Evolutionary conservation across 495 filamentous ascomycete genomes (phyloP), one percentile per base, ranked within the genome.

Genomic region (Aspergillus mulundensis): DNA sequence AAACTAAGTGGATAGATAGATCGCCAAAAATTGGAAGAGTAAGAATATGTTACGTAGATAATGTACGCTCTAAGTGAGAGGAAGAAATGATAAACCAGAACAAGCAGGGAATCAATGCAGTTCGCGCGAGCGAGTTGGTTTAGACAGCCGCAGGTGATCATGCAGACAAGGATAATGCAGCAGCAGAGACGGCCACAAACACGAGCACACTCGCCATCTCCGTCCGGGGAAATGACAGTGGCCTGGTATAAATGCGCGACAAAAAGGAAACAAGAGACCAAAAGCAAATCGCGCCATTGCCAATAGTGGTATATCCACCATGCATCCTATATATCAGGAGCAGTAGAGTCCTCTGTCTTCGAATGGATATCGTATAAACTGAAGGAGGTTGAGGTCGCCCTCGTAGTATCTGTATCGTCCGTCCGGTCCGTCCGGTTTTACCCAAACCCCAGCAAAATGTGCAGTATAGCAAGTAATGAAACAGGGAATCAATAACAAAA

Each of bases 331-430:
- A 39, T 43, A 21, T 28, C 25, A 52, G 30, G 32, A 52, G 39
- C 14, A 21, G 18, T 24, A 50, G 42, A 24, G 23, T 7, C 30
- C 15, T 50, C 20, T 20, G 43, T 44, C 56, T 42, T 20, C 34
- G 38, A n/a, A n/a, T n/a, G 41, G 52, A 46, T 43, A 61, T 25
- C 50, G 36, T 40, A 53, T 59, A 53, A 34, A 18, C 32, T 36
- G 32, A 36, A 36, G 12, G 32, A 36, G 12, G 11, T 36, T 53
- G 59, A 65, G 62, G 65, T 66, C 54, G 60, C 63, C 63, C 63
- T 66, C 63, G 32, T 49, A 44, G 38, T 54, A 48, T 52, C 57
- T 66, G 38, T 66, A 60, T 50, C 51, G 23, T 52, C 47, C n/a
- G n/a, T n/a, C n/a, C 50, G 18, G 43, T 56, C 54, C 51, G 19